Evolutionary conservation across 768 basidiomycete genomes (phyloP).

Genomic region (Russula brevipes): DNA sequence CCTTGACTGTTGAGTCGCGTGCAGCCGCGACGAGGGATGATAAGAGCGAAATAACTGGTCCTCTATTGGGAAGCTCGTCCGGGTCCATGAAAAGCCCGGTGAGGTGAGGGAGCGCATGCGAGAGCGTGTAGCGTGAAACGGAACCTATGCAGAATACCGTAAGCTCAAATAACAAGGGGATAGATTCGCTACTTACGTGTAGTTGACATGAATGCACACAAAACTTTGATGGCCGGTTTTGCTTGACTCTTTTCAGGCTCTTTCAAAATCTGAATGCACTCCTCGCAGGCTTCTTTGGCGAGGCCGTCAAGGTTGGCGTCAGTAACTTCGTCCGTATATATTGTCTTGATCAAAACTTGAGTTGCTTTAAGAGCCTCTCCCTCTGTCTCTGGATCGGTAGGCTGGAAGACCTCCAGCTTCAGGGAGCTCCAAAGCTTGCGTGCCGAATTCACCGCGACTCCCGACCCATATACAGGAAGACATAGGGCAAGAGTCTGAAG

Average conservation of each 20-base stretch:
- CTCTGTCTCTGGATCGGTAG: constrained; percentile 73
- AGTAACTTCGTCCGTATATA: constrained; percentile 47
- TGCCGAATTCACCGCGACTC: constrained; percentile 54
- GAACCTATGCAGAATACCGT: constrained; percentile 44
- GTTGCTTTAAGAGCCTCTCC: constrained; percentile 65
- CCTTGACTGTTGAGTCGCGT: constrained; percentile 37
- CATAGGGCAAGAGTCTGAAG: constrained; percentile 71
- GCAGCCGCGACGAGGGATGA: constrained; percentile 57
- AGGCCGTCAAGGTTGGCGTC: constrained; percentile 46
- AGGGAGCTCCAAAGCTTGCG: constrained; percentile 85
- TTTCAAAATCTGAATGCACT: constrained; percentile 72
- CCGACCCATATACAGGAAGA: constrained; percentile 79
- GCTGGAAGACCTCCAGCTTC: constrained; percentile 96
- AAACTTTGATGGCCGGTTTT: constrained; percentile 76
- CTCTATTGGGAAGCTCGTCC: constrained; percentile 60
- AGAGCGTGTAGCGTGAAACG: constrained; percentile 60
- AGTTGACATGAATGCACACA: constrained; percentile 72
- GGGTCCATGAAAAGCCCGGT: constrained; percentile 68
- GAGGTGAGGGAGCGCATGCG: constrained; percentile 70
- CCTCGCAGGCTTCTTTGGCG: constrained; percentile 68
- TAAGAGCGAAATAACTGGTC: constrained; percentile 61
- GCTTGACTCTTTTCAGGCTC: constrained; percentile 96
- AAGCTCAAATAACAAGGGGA: not conserved
- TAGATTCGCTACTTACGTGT: constrained; percentile 52
- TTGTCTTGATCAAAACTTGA: constrained; percentile 66